phyloP scores from a whole-genome alignment of 495 filamentous ascomycete species.

The Penicillium herquei region DNA sequence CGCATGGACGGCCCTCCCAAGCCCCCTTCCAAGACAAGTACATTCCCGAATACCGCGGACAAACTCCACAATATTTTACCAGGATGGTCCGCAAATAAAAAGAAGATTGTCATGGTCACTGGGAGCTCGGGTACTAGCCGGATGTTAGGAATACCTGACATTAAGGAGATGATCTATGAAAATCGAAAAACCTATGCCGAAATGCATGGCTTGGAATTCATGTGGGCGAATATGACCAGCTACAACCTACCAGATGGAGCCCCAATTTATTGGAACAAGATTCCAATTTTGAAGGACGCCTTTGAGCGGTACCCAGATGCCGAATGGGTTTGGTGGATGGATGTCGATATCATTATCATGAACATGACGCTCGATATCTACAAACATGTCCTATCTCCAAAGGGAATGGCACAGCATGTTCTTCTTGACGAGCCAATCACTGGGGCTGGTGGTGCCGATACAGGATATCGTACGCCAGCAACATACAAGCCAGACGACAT shows the following conservation, averaged over 20 bases:
- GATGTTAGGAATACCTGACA: slow-evolving; percentile 13
- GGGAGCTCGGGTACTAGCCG: slow-evolving; percentile 11
- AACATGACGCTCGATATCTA: slow-evolving; percentile 8
- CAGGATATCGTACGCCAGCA: slow-evolving; percentile 8
- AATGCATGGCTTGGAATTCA: slow-evolving; percentile 8
- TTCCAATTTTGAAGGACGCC: slow-evolving; percentile 3
- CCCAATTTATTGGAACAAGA: slow-evolving; percentile 14
- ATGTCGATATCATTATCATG: slow-evolving; percentile 11
- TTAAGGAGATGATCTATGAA: slow-evolving; percentile 19
- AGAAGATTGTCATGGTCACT: slow-evolving; percentile 15
- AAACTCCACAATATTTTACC: not conserved
- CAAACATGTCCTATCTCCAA: slow-evolving; percentile 6
- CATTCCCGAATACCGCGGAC: not conserved
- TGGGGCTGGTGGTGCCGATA: slow-evolving; percentile 4
- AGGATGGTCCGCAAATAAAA: not conserved
- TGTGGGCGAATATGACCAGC: slow-evolving; percentile 15
- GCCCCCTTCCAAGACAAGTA: not conserved
- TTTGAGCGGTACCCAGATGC: slow-evolving; percentile 8
- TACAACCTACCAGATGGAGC: slow-evolving; percentile 7
- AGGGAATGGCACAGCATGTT: slow-evolving; percentile 5
- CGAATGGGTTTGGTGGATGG: slow-evolving; percentile 12
- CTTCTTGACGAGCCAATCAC: not conserved
- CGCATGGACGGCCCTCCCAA: not conserved
- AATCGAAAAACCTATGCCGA: slow-evolving; percentile 14
- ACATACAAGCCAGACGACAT: slow-evolving; percentile 12